A percentile compares a stretch with the other conserved stretches of the same genome.
These are phyloP conservation scores for Colletotrichum caudatum DNA, from an alignment of 2,329 filamentous ascomycete genomes.

Conservation along the genomic window DNA sequence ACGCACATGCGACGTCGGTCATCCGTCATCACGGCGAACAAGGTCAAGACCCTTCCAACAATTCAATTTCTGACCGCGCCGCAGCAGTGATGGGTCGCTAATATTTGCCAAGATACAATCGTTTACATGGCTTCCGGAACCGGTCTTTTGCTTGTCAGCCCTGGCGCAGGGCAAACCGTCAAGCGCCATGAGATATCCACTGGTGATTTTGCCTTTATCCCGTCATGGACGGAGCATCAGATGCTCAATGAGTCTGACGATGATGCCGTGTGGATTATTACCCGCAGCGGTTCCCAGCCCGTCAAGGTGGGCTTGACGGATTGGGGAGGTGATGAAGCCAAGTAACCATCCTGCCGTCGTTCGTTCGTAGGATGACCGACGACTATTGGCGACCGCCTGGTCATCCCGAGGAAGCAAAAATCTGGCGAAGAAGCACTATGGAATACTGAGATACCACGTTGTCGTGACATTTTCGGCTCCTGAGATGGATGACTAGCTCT, in stretches of 20 bases:
- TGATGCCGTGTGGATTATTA: slow-evolving; percentile 74
- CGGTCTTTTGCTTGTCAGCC: slow-evolving; percentile 70
- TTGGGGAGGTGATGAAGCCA: slow-evolving; percentile 67
- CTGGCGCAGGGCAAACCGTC: slow-evolving; percentile 63
- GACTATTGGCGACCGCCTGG: neutral
- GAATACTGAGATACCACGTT: neutral
- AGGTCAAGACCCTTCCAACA: slow-evolving; percentile 56
- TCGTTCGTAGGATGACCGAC: slow-evolving; percentile 7
- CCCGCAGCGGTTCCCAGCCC: slow-evolving; percentile 70
- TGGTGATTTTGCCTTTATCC: slow-evolving; percentile 78
- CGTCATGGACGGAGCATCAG: slow-evolving; percentile 78
- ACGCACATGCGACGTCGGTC: slow-evolving; percentile 70
- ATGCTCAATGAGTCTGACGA: slow-evolving; percentile 72
- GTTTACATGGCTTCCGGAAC: slow-evolving; percentile 73
- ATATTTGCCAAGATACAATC: slow-evolving; percentile 68
- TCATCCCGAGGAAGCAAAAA: neutral
- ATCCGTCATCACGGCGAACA: slow-evolving; percentile 79
- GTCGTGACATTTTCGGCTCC: neutral
- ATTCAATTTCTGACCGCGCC: neutral
- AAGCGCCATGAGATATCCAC: slow-evolving; percentile 68
- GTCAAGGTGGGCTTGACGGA: slow-evolving; percentile 72
- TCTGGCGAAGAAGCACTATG: neutral
- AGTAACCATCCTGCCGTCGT: slow-evolving; percentile 29
- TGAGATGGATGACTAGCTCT: slow-evolving; percentile 1
- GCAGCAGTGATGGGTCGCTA: slow-evolving; percentile 21